phyloP scores from a whole-genome alignment of 257 asterid species.

The Solanum bulbocastanum region DNA sequence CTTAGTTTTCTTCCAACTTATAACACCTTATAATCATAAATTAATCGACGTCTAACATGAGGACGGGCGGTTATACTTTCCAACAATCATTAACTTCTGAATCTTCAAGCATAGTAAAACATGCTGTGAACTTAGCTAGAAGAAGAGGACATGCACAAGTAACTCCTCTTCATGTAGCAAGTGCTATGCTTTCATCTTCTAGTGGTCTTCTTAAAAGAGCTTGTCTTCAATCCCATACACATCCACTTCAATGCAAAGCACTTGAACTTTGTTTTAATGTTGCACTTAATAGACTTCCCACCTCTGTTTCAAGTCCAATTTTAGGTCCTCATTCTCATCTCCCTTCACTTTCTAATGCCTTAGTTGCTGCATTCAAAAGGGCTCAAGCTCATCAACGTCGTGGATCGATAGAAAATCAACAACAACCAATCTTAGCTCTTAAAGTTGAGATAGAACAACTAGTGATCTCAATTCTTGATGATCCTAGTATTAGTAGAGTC shows the following conservation, averaged over 20 bases:
- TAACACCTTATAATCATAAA: background rate
- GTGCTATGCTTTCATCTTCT: slow-evolving; percentile 65
- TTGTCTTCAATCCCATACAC: slow-evolving; percentile 79
- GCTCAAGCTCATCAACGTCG: slow-evolving; percentile 97
- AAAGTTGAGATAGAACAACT: slow-evolving; percentile 80
- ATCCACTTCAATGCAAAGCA: slow-evolving; percentile 93
- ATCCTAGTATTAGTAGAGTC: slow-evolving; percentile 94
- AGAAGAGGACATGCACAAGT: slow-evolving; percentile 94
- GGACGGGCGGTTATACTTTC: slow-evolving; percentile 79
- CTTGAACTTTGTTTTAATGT: slow-evolving; percentile 96
- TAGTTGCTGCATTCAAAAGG: slow-evolving; percentile 89
- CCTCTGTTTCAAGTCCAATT: slow-evolving; percentile 57
- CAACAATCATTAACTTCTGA: slow-evolving; percentile 80
- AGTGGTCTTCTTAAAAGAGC: slow-evolving; percentile 53
- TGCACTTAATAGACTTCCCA: slow-evolving; percentile 83
- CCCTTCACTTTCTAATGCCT: slow-evolving; percentile 87
- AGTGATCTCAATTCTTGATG: slow-evolving; percentile 73
- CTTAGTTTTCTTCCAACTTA: background rate
- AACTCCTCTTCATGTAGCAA: slow-evolving; percentile 91
- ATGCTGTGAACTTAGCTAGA: slow-evolving; percentile 62
- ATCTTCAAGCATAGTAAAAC: slow-evolving; percentile 64
- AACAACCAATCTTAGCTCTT: slow-evolving; percentile 68
- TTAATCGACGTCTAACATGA: slow-evolving; percentile 27
- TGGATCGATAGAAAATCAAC: slow-evolving; percentile 70
- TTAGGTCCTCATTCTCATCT: slow-evolving; percentile 47